Evolutionary conservation across 495 filamentous ascomycete genomes (phyloP).

Genomic region (Pseudoneurospora amorphoporcata): DNA sequence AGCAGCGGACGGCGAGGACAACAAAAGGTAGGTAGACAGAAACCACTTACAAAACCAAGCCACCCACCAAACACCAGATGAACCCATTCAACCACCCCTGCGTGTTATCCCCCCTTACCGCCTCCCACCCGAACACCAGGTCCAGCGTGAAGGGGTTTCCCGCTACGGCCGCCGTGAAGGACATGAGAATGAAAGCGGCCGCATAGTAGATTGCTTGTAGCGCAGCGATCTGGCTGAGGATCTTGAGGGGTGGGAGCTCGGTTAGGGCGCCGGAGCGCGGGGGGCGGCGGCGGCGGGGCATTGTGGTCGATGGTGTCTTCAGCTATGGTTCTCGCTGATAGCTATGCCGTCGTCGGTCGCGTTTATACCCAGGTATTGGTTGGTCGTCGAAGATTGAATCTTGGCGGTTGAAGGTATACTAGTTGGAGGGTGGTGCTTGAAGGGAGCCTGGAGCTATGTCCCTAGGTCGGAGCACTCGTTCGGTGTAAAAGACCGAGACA

Average conservation of each 20-base stretch:
- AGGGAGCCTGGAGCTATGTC: too few species aligned
- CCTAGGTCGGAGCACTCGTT: neutral
- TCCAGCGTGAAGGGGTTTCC: constrained; percentile 61
- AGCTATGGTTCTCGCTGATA: neutral
- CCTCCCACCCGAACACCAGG: constrained; percentile 69
- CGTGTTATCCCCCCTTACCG: constrained; percentile 80
- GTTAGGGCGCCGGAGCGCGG: constrained; percentile 68
- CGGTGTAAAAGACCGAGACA: neutral
- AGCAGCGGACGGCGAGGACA: too few species aligned
- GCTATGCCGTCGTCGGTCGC: neutral
- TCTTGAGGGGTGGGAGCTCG: constrained; percentile 74
- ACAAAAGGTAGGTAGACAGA: neutral
- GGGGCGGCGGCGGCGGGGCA: constrained; percentile 69
- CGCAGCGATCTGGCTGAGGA: constrained; percentile 74
- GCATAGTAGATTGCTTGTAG: constrained; percentile 83
- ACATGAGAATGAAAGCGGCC: constrained; percentile 60
- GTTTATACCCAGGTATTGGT: too few species aligned
- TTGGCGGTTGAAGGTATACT: neutral
- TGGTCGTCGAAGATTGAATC: neutral
- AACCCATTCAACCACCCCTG: constrained; percentile 85
- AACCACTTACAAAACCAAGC: constrained; percentile 51
- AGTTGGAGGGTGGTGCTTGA: too few species aligned
- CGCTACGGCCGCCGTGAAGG: constrained; percentile 81
- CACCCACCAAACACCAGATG: constrained; percentile 72
- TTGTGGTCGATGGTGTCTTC: constrained; percentile 15